A percentile compares a stretch with the other conserved stretches of the same genome.
Evolutionary conservation across 2,329 filamentous ascomycete species (phyloP).

Genomic region (Simplicillium sp.): DNA sequence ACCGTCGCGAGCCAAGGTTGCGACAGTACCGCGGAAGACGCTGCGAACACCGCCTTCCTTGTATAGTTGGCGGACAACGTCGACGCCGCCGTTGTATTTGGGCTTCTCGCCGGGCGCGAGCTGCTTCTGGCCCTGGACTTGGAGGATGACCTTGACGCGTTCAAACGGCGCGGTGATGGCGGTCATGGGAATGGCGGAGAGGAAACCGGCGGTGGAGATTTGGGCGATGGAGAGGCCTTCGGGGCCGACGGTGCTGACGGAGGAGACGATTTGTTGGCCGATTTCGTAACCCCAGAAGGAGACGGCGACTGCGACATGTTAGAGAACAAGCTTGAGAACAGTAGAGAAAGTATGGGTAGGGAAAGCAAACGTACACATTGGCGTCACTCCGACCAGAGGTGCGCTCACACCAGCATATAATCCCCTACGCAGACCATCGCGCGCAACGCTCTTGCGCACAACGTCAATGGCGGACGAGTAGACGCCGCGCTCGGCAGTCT

Average conservation of each 20-base stretch:
- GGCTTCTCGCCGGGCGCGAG: constrained; percentile 85
- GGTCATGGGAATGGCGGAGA: constrained; percentile 96
- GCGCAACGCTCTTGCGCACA: constrained; percentile 76
- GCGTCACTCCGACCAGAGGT: constrained; percentile 88
- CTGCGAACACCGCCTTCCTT: constrained; percentile 79
- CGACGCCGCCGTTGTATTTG: constrained; percentile 75
- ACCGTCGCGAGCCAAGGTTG: constrained; percentile 88
- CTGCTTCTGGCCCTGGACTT: constrained; percentile 91
- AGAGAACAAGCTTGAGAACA: background rate
- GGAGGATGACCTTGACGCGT: constrained; percentile 95
- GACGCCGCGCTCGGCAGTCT: constrained; percentile 89
- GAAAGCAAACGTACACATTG: constrained; percentile 72
- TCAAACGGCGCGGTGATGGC: constrained; percentile 98
- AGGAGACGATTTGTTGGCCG: constrained; percentile 78
- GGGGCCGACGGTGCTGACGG: constrained; percentile 53
- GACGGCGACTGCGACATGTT: constrained; percentile 46
- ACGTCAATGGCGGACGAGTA: constrained; percentile 89
- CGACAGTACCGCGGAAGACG: constrained; percentile 83
- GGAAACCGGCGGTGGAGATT: constrained; percentile 87
- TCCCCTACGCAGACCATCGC: constrained; percentile 71
- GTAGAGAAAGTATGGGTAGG: background rate
- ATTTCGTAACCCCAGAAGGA: constrained; percentile 86
- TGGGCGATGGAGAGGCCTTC: constrained; percentile 75
- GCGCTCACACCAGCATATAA: constrained; percentile 96
- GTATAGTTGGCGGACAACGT: constrained; percentile 92